Base-by-base conservation (phyloP, 108 stramenopile genomes). In the Seminavis robusta region DNA sequence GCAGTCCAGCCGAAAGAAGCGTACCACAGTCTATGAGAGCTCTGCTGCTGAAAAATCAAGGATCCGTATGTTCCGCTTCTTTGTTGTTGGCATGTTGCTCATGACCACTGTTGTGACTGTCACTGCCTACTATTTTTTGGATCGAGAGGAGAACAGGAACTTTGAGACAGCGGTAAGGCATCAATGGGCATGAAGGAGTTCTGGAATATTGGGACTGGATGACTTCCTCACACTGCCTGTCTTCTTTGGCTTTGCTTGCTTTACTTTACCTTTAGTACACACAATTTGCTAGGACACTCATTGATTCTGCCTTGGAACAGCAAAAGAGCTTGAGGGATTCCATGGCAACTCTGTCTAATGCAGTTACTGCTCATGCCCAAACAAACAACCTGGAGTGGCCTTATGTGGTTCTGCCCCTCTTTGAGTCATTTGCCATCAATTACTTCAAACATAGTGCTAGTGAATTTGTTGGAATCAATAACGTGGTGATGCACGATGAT, bases 341-440 rank as follows among this genome's bases (percentile, higher is more conserved):
- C 7, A 26, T 23, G n/a, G n/a, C 6, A 4, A 26, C 28, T 25
- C 17, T 7, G 4, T 17, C 48, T 31, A n/a, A 50, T 17, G 21
- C 7, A 26, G 28, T 51, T 5, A 50, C 61, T 1, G 19, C 27
- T 16, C 40, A 41, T 5, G 48, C 40, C 34, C 1, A 49, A 19
- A 4, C 39, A 4, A 15, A 54, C 4, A 33, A 47, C 29, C 23
- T 29, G 34, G 16, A 23, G 11, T 63, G 63, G 63, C 63, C 63
- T 17, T 63, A 54, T 47, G 63, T 63, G 31, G 24, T 47, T 17
- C 4, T 63, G 19, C 52, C 52, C 1, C 21, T 9, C 38, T 62
- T 51, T 37, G 61, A 51, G 7, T 19, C 61, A 15, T 50, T 50
- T 31, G 48, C 20, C 6, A 43, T 21, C 10, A 43, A 21, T 15